Conservation (phyloP, 768 basidiomycete genomes). For the Pulveroboletus sp. region DNA sequence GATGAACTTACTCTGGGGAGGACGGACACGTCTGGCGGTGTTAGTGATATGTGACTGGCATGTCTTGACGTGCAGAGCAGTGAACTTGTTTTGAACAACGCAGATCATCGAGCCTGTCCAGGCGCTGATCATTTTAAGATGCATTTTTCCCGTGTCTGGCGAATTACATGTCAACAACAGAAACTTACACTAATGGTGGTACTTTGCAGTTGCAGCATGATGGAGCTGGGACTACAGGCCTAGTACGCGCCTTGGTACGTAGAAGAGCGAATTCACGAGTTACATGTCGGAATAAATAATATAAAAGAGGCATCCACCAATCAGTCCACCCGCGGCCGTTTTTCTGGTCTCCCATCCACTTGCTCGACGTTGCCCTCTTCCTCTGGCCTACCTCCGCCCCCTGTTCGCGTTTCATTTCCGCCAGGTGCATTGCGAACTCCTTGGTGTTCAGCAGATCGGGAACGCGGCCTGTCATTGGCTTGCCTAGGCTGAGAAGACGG, state of each 20-base stretch:
- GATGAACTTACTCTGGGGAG: no score
- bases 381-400: constrained; percentile 17
- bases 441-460: constrained; percentile 29
- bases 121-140: no score
- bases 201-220: background rate
- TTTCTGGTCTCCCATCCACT: constrained; percentile 26
- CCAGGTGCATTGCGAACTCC: constrained; percentile 15
- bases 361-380: constrained; percentile 14
- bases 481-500: constrained; percentile 17
- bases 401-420: constrained; percentile 21
- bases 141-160: no score
- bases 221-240: background rate
- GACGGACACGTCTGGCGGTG: no score
- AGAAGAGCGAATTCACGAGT: constrained; percentile 9
- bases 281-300: constrained; percentile 19
- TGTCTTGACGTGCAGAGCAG: no score
- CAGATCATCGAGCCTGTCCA: no score
- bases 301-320: background rate
- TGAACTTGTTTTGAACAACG: no score
- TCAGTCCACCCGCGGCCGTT: constrained; percentile 33
- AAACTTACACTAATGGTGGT: background rate
- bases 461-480: constrained; percentile 17
- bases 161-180: no score
- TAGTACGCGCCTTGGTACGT: no score
- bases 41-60: no score